Evolutionary conservation across 1,139 yeast species (phyloP), one percentile per base, ranked within the genome.

Genomic region (Taphrina wiesneri): DNA sequence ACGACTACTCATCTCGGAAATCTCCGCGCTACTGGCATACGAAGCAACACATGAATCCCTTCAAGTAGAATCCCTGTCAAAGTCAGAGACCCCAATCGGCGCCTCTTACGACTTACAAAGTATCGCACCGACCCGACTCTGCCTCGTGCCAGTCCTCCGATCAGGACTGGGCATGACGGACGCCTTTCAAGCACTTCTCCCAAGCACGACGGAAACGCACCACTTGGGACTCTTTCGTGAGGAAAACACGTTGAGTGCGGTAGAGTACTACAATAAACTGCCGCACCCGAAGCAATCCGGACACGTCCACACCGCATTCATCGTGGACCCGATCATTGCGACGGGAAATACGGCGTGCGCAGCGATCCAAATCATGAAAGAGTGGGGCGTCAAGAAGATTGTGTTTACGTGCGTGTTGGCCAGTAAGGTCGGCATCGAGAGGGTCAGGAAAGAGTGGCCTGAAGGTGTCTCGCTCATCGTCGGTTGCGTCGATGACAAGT

Each of bases 271-370:
- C 71, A 76, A 75, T 70, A 75, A 75, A 68, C 73, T 76, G 43
- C 73, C 72, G 9, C 68, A 70, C 39, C 64, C 66, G 17, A 34
- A 34, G 36, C 25, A 1, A 9, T 13, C 34, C 3, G 62, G 62
- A 17, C 64, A 52, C 41, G 34, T 60, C 26, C 32, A 36, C 17
- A 53, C 73, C 19, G 78, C 76, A 6, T 70, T 75, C 69, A 73
- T 76, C 13, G 67, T 76, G 19, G 78, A 76, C 62, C 78, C 78
- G 21, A 74, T 76, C 25, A 73, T 76, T 63, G 78, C 78, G 9
- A 76, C 78, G 7, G 78, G 78, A 17, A 77, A 77, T 19, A 76
- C 78, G 19, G 77, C 77, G 19, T 70, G 70, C 28, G 78, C 78
- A 5, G 78, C 74, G 23, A 72, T 76, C 59, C 75, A 74, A 9